Conservation (phyloP, 2,329 filamentous ascomycete genomes). For the Colletotrichum sp. region DNA sequence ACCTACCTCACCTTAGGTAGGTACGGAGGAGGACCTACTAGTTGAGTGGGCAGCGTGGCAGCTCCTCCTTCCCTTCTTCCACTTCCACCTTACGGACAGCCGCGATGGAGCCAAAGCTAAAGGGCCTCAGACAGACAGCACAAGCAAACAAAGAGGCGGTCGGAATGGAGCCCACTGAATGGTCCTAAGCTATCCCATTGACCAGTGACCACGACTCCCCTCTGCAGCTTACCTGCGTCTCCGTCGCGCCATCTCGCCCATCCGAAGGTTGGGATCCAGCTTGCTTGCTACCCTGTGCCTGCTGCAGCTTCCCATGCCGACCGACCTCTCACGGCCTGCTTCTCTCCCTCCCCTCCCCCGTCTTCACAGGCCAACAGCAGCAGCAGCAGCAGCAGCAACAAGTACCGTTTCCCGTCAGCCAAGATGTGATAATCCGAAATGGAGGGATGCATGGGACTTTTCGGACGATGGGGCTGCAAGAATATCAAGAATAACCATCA, state of each 20-base stretch:
- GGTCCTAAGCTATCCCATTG: neutral
- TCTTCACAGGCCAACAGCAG: neutral
- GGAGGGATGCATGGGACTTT: neutral
- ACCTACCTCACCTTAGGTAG: neutral
- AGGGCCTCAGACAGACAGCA: neutral
- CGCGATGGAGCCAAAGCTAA: conserved; percentile 9
- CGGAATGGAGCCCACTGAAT: conserved; percentile 14
- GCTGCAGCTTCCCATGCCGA: neutral
- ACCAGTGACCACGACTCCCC: conserved; percentile 18
- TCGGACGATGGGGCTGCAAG: neutral
- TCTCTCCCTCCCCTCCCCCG: neutral
- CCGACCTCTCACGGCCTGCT: neutral
- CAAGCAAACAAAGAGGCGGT: conserved; percentile 18
- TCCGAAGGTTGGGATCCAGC: neutral
- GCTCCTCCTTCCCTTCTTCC: neutral
- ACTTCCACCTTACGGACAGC: conserved; percentile 10
- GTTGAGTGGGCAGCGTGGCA: neutral
- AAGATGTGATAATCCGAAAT: neutral
- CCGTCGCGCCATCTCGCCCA: conserved; percentile 1
- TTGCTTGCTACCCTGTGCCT: neutral
- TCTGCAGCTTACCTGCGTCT: conserved; percentile 5
- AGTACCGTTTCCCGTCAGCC: neutral
- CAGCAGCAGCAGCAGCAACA: neutral
- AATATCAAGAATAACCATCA: neutral
- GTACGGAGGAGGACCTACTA: neutral